Evolutionary conservation across 371 early-diverging fungal genomes (phyloP).

Genomic region (Fennellomyces sp.): DNA sequence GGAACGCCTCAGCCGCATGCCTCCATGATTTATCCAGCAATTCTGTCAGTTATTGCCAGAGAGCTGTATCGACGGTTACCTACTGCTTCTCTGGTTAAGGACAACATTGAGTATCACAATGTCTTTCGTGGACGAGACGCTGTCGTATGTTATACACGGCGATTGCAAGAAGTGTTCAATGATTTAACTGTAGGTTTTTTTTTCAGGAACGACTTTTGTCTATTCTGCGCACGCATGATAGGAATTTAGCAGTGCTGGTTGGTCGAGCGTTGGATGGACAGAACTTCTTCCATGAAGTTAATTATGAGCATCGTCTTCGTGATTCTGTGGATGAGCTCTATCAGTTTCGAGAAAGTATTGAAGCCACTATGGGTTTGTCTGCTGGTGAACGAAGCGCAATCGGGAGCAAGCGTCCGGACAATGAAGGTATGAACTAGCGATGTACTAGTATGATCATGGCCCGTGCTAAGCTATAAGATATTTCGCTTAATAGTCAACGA

Average conservation of each 20-base stretch:
- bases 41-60: slow-evolving; percentile 76
- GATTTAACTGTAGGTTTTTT: not conserved
- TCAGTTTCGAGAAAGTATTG: slow-evolving; percentile 39
- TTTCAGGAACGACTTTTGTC: slow-evolving; percentile 56
- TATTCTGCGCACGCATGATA: slow-evolving; percentile 76
- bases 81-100: slow-evolving; percentile 60
- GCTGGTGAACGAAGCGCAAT: not conserved
- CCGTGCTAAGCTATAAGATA: too few relatives aligned
- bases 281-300: slow-evolving; percentile 83
- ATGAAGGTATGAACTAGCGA: slow-evolving; percentile 2
- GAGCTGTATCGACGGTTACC: slow-evolving; percentile 60
- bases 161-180: not conserved
- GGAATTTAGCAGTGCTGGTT: slow-evolving; percentile 78
- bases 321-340: slow-evolving; percentile 79
- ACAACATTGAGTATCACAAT: slow-evolving; percentile 77
- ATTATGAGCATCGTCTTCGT: slow-evolving; percentile 73
- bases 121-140: slow-evolving; percentile 83
- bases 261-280: slow-evolving; percentile 84
- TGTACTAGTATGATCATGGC: not conserved
- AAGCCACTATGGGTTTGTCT: slow-evolving; percentile 10
- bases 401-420: slow-evolving; percentile 3
- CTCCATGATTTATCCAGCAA: slow-evolving; percentile 64
- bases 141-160: slow-evolving; percentile 58
- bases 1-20: not conserved
- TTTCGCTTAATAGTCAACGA: not conserved